Base-by-base conservation (phyloP, 345 rosid genomes). In the Gossypium raimondii region DNA sequence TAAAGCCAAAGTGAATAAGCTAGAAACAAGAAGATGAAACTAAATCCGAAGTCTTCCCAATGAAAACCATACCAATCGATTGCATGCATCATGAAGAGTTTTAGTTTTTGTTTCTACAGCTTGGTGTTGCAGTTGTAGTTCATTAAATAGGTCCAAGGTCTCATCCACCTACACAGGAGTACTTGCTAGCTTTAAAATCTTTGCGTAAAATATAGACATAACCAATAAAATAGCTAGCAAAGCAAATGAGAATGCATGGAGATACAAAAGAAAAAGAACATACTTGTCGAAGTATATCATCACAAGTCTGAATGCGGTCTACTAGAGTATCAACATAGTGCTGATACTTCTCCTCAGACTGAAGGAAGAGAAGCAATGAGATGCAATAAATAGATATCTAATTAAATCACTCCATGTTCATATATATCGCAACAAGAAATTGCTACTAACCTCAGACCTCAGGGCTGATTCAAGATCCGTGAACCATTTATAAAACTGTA, bases 51-150 rank as follows among this genome's bases (percentile, higher is more conserved):
- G 27, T 20, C 57, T 45, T 52, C 34, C 27, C 72, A 72, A 59
- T 14, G 11, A 60, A 78, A 81, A 72, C 22, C 75, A 79, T 75
- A 94, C 98, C 97, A 94, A 77, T 76, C 93, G 88, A 65, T 94
- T 97, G 72, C 97, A 94, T 70, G 98, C 98, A 81, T 94, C 98
- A 74, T 94, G 98, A 82, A 94, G 97, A 78, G 98, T 94, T 86
- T 94, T 94, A 64, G 98, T 94, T 85, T 94, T 94, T 78, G 93
- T 92, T n/a, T 92, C 92, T 65, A 94, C 98, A 0, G 90, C 92
- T 78, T 92, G 97, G 83, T 94, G 98, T 75, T 94, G 98, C 82
- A 89, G 83, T 78, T 94, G 97, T 59, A 91, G 81, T 48, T 89
- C 89, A 76, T 87, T 89, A 82, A 92, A 94, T 75, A 92, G 85